Conservation (phyloP, 2,329 filamentous ascomycete species). For the Metarhizium robertsii region DNA sequence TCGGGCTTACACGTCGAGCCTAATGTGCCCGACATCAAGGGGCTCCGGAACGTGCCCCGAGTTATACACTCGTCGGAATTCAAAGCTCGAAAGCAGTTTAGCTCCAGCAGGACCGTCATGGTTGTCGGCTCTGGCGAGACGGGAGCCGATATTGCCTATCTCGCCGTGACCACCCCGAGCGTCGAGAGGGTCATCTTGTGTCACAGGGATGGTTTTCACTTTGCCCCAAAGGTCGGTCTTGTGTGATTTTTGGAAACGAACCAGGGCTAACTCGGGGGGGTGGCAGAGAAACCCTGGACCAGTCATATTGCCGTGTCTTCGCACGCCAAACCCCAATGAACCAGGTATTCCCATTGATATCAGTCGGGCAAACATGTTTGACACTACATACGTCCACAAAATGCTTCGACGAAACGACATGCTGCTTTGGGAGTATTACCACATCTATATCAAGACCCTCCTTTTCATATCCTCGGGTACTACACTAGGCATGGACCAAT, state of each 20-base stretch:
- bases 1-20: conserved; percentile 31
- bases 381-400: conserved; percentile 35
- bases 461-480: conserved; percentile 26
- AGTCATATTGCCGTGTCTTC: conserved; percentile 10
- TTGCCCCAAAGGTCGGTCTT: conserved; percentile 26
- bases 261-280: background rate
- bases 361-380: conserved; percentile 32
- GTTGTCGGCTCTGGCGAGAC: conserved; percentile 35
- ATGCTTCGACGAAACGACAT: conserved; percentile 24
- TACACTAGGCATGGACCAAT: conserved; percentile 29
- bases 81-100: conserved; percentile 30
- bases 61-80: conserved; percentile 35
- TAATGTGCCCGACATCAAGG: conserved; percentile 25
- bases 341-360: conserved; percentile 32
- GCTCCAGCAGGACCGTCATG: conserved; percentile 27
- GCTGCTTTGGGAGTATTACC: conserved; percentile 32
- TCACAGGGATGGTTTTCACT: conserved; percentile 32
- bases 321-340: conserved; percentile 5
- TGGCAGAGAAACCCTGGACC: conserved; percentile 11
- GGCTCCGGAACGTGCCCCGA: conserved; percentile 22
- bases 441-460: conserved; percentile 27
- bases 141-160: conserved; percentile 30
- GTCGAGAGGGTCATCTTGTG: conserved; percentile 29
- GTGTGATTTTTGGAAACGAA: background rate
- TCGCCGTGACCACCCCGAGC: conserved; percentile 30